Base-by-base conservation (phyloP, 2,329 filamentous ascomycete species). In the Cordyceps pruinosa region DNA sequence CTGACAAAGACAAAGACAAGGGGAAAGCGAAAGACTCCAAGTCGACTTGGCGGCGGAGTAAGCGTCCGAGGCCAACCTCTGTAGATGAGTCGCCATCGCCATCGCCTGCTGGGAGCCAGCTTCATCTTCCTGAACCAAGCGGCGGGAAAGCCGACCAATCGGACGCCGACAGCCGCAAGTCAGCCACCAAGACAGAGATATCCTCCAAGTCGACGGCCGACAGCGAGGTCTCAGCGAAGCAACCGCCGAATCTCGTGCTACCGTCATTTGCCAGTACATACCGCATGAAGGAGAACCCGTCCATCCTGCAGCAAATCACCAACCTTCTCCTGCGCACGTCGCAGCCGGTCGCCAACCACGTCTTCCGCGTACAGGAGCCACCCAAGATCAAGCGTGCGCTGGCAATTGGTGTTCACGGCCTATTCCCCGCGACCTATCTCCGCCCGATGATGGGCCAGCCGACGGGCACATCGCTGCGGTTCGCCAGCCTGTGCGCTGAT, bases 361-460 rank as follows among this genome's bases (percentile, higher is more conserved):
- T 97, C 5, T 87, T 84, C 62, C 80, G 90, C 32, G 74, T 84
- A 7, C 85, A 84, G 45, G 83, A 88, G 8, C 78, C 83, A 0
- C 88, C 84, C 1, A 87, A 82, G 62, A 84, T 97, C 47, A 90
- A 84, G 66, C 94, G 88, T 63, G 94, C 94, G 13, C 79, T 99
- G 5, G 91, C 92, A 1, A 96, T 99, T 63, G 94, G 94, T 39
- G 85, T 99, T 1, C 94, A 99, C 70, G 94, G 94, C 1, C 88
- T 96, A 59, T 97, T 97, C 63, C 94, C 94, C 1, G 90, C 90
- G 0, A 84, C 88, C 0, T 83, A 95, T 42, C 79, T 99, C 35
- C 87, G 94, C n/a, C 88, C 87, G 21, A 88, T 99, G 63, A 86
- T 97, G 17, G 94, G 94, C 0, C 93, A 96, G 65, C 94, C 94